Evolutionary conservation across 805 yeast genomes (phyloP), one percentile per base, ranked within the genome.

Genomic region (Pichia cephalocereana): DNA sequence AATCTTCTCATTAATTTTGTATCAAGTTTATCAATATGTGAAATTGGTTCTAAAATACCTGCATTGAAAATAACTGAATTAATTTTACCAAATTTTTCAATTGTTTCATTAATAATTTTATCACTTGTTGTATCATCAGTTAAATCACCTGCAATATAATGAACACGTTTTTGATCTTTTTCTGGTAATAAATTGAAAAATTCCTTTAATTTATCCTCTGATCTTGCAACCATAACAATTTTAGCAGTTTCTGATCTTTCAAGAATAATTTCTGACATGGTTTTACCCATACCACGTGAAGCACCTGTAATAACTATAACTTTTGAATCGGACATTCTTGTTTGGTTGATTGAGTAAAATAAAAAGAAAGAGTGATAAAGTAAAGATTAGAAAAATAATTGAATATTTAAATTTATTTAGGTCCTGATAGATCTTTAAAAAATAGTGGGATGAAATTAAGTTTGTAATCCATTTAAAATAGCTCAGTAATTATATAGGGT

Each of bases 11-110:
- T 84, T 39, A 67, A 70, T 3, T 59, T 65, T 2, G 80, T 61
- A 45, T 78, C 68, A 10, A 43, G 12, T 31, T 74, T 64, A 8
- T 68, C 79, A 53, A 82, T 60, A 52, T 70, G 63, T 42, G 67
- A 68, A 8, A 91, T 95, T 0, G 96, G 96, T 23, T 80, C 89
- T 52, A 91, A 69, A 0, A 83, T 79, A 11, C 96, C 96, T 2
- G 96, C 96, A 63, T 87, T 86, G 37, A 86, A 82, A 43, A 87
- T 72, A 18, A 86, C 59, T 0, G 86, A 74, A 59, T 85, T 79
- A 32, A 88, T 65, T 26, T 64, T 65, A 2, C 88, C 87, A 58
- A 75, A 81, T 44, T 67, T 46, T 7, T 37, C 41, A 42, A 45
- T 48, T 7, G 47, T 46, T 42, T 52, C 50, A 14, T 44, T 28